Evolutionary conservation across 371 early-diverging fungal species (phyloP), one percentile per base, ranked within the genome.

Genomic region (Mucor mucedo): DNA sequence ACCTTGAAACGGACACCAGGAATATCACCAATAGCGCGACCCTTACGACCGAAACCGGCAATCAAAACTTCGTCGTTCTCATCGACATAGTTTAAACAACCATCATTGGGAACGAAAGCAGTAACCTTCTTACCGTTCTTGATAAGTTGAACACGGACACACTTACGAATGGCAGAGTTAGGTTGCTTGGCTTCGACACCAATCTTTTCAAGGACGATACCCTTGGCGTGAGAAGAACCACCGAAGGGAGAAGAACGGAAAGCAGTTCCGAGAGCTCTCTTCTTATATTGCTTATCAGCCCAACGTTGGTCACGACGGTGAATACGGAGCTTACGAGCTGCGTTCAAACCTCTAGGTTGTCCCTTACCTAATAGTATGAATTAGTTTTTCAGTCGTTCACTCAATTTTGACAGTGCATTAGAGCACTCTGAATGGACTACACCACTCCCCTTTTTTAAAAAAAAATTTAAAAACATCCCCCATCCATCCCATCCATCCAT

Each of bases 151-250:
- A 98, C 98, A 92, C 99, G 95, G 70, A 99, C 99, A 87, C 98
- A 98, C 91, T 99, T 99, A 89, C 99, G 97, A 89, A 99, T 97
- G 76, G 99, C 99, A 86, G 99, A 99, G 97, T 99, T 99, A 77
- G 99, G 99, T 89, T 99, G 99, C 88, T 99, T 99, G 77, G 99
- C 98, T 90, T 99, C 99, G 72, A 99, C 97, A 92, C 99, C 99
- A 86, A 98, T 97, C 92, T 99, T 99, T 89, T 99, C 99, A 55
- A 99, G 88, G 66, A 99, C 99, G 79, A 99, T 99, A 68, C 99
- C 99, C 92, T 98, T 99, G 80, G 99, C 99, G 89, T 98, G 99
- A 64, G 99, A 99, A 62, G 99, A 92, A 66, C 96, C 98, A 84
- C 95, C 98, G 87, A 99, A 97, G 48, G 98, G 97, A 69, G 93